Base-by-base conservation (phyloP, 768 basidiomycete species). In the Pleurotus djamor region DNA sequence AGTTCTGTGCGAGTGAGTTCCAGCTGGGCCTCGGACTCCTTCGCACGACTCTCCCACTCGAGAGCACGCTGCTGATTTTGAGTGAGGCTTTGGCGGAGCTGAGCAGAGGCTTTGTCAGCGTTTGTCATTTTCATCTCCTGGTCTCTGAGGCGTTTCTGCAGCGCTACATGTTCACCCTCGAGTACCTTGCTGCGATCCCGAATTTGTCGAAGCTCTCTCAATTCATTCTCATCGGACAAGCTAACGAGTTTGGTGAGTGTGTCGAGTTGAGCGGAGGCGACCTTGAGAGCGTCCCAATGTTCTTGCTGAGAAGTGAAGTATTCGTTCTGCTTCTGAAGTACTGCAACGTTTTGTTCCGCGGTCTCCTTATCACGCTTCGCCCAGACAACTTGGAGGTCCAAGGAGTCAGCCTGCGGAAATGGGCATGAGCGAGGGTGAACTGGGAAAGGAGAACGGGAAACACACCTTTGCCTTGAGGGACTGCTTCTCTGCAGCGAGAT, bases 1-100 rank as follows among this genome's bases (percentile, higher is more conserved):
- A 91, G 69, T 65, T 82, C 81, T 35, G 83, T 84, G 61, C 78
- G 80, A 33, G 78, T 79, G 64, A 79, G 66, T 67, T 89, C 87
- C 16, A 92, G 71, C 58, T 87, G 81, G 17, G 76, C 74, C 70
- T 92, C 89, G 45, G 81, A 80, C 62, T 91, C 88, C 65, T 86
- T 86, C 16, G 89, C 84, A 21, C 86, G 86, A 62, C 82, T 82
- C 72, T 94, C 92, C 91, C 89, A 93, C 65, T 94, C 92, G 3
- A 82, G 74, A 2, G 89, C 82, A 28, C 89, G 89, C 68, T 92
- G 89, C 61, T 93, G 88, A 17, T 88, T 86, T 62, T 89, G 86
- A 17, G 80, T 71, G 33, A 93, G 78, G 68, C 72, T 88, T 68
- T 91, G 86, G 45, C 84, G 83, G 2, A 83, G 79, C 14, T 85